Percentiles rank a stretch among this genome's conserved stretches.
Conservation (phyloP, 352 stramenopile genomes). For the Globisporangium spinosum region DNA sequence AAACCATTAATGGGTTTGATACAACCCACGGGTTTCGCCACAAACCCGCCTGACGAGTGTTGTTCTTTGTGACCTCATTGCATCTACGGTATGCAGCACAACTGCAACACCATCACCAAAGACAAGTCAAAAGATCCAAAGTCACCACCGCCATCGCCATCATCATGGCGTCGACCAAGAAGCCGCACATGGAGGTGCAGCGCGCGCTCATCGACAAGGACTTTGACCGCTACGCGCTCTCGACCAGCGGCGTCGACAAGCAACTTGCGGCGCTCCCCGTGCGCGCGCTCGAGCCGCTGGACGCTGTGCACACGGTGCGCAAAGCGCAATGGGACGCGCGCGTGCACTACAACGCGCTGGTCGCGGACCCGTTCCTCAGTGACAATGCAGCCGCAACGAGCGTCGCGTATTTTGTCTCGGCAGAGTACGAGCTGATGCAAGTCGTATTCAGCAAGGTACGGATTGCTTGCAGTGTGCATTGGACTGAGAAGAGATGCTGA, state of each 20-base stretch:
- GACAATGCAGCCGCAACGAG: conserved; percentile 19
- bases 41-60: not conserved
- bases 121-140: conserved; percentile 5
- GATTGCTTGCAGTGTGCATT: not conserved
- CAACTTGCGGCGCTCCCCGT: conserved; percentile 26
- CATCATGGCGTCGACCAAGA: conserved; percentile 13
- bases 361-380: conserved; percentile 51
- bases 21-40: not conserved
- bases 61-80: not conserved
- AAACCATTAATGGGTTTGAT: not conserved
- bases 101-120: conserved; percentile 1
- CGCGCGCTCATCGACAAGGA: conserved; percentile 65
- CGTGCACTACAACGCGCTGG: conserved; percentile 62
- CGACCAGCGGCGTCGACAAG: conserved; percentile 29
- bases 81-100: conserved; percentile 6
- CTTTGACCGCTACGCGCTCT: conserved; percentile 77
- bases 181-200: conserved; percentile 55
- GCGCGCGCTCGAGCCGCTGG: conserved; percentile 39
- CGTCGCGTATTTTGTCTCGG: conserved; percentile 68
- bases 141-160: conserved; percentile 9
- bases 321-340: conserved; percentile 77
- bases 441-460: conserved; percentile 31
- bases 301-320: conserved; percentile 39
- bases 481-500: not conserved
- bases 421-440: conserved; percentile 61